Evolutionary conservation across 352 stramenopile species (phyloP).

Genomic region (Phytophthora pluvialis): DNA sequence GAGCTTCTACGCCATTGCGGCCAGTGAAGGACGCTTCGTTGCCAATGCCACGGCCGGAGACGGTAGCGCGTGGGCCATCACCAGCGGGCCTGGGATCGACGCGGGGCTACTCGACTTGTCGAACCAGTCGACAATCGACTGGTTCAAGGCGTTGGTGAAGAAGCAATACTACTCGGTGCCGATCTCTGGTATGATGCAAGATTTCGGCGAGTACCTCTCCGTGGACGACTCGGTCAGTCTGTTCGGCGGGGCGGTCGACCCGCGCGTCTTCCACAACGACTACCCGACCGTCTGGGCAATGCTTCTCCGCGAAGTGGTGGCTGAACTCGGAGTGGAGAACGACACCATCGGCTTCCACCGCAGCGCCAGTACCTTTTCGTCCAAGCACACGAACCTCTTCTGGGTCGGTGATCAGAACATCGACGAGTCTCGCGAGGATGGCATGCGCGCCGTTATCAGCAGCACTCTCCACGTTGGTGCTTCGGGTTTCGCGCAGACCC

Average conservation of each 20-base stretch:
- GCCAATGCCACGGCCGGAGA: constrained; percentile 28
- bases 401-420: constrained; percentile 43
- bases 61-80: constrained; percentile 33
- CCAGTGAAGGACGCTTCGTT: constrained; percentile 32
- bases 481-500: constrained; percentile 32
- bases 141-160: constrained; percentile 36
- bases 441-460: constrained; percentile 35
- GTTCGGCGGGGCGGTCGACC: constrained; percentile 19
- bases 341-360: constrained; percentile 39
- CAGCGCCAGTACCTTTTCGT: constrained; percentile 35
- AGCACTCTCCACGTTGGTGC: constrained; percentile 32
- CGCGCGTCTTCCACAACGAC: constrained; percentile 36
- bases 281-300: constrained; percentile 36
- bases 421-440: constrained; percentile 32
- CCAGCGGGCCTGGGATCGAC: constrained; percentile 30
- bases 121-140: constrained; percentile 35
- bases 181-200: constrained; percentile 41
- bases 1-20: constrained; percentile 34
- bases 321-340: constrained; percentile 30
- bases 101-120: constrained; percentile 33
- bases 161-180: constrained; percentile 37
- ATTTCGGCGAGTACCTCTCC: constrained; percentile 36
- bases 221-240: constrained; percentile 33
- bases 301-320: constrained; percentile 28
- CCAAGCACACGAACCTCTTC: constrained; percentile 37